A percentile compares a stretch with the other conserved stretches of the same genome.
These are phyloP conservation scores for Cercospora janseana DNA, from an alignment of 2,329 filamentous ascomycete species.

Conservation along the genomic window DNA sequence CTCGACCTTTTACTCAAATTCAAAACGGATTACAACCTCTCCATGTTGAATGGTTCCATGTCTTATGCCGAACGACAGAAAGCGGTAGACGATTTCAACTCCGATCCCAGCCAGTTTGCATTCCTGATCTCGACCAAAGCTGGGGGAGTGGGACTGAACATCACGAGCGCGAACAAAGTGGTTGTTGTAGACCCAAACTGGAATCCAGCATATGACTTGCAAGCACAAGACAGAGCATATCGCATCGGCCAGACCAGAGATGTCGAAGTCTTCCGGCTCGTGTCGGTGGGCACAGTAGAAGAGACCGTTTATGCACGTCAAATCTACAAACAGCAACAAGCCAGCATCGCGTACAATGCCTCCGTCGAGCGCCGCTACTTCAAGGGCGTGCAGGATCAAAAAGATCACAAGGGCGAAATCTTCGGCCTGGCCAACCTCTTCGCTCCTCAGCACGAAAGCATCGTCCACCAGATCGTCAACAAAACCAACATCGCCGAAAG, in stretches of 20 bases:
- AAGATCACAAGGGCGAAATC: slow-evolving; percentile 82
- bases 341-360: slow-evolving; percentile 94
- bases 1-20: slow-evolving; percentile 81
- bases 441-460: slow-evolving; percentile 72
- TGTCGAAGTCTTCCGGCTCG: slow-evolving; percentile 90
- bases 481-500: slow-evolving; percentile 97
- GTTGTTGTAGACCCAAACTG: slow-evolving; percentile 96
- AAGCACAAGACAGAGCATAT: slow-evolving; percentile 94
- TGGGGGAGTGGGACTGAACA: slow-evolving; percentile 91
- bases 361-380: slow-evolving; percentile 93
- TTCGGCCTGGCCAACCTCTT: slow-evolving; percentile 90
- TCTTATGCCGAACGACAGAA: slow-evolving; percentile 76
- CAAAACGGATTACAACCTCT: slow-evolving; percentile 80
- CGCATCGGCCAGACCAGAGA: slow-evolving; percentile 89
- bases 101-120: slow-evolving; percentile 81
- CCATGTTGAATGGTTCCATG: slow-evolving; percentile 84
- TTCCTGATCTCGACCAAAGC: slow-evolving; percentile 94
- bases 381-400: slow-evolving; percentile 83
- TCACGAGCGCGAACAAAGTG: slow-evolving; percentile 96
- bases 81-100: slow-evolving; percentile 87
- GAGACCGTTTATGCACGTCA: slow-evolving; percentile 96
- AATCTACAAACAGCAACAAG: slow-evolving; percentile 98
- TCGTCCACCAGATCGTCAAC: slow-evolving; percentile 90
- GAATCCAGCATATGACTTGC: slow-evolving; percentile 92
- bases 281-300: slow-evolving; percentile 89